These are phyloP conservation scores for Lanmaoa pseudosensibilis DNA, from an alignment of 768 basidiomycete genomes.

Conservation along the genomic window DNA sequence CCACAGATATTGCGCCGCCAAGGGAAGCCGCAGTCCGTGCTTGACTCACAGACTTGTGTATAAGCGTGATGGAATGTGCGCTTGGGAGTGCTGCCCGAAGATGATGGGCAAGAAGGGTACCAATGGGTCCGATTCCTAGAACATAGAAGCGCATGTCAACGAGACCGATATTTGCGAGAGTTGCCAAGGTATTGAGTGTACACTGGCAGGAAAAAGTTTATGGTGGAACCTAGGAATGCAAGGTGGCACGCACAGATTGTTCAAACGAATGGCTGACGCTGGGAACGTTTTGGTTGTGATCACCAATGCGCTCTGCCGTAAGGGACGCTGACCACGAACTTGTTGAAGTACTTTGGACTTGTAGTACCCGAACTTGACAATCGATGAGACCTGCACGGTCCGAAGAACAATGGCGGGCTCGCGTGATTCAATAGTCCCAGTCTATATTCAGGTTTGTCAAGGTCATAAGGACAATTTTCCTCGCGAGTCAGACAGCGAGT, in stretches of 20 bases:
- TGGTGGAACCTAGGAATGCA: neutral
- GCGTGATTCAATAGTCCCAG: neutral
- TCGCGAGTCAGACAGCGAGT: neutral
- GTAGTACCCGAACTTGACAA: neutral
- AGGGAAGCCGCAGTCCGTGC: constrained; percentile 35
- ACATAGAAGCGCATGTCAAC: constrained; percentile 62
- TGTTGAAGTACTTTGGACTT: neutral
- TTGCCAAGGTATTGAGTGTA: neutral
- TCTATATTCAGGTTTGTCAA: constrained; percentile 28
- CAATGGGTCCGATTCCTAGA: constrained; percentile 81
- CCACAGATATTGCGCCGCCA: constrained; percentile 45
- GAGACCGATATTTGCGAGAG: neutral
- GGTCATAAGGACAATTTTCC: constrained; percentile 5
- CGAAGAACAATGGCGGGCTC: neutral
- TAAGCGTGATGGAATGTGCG: constrained; percentile 60
- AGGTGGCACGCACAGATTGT: neutral
- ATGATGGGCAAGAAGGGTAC: constrained; percentile 78
- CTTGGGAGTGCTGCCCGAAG: constrained; percentile 60
- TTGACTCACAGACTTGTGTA: constrained; percentile 55
- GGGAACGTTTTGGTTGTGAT: neutral
- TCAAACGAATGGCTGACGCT: neutral
- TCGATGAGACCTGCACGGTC: neutral
- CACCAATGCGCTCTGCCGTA: neutral
- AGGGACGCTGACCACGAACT: neutral
- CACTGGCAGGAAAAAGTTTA: neutral